Percentiles rank a stretch among this genome's conserved stretches.
These are phyloP conservation scores for Erigeron canadensis DNA, from an alignment of 129 eudicot genomes.

Conservation along the genomic window DNA sequence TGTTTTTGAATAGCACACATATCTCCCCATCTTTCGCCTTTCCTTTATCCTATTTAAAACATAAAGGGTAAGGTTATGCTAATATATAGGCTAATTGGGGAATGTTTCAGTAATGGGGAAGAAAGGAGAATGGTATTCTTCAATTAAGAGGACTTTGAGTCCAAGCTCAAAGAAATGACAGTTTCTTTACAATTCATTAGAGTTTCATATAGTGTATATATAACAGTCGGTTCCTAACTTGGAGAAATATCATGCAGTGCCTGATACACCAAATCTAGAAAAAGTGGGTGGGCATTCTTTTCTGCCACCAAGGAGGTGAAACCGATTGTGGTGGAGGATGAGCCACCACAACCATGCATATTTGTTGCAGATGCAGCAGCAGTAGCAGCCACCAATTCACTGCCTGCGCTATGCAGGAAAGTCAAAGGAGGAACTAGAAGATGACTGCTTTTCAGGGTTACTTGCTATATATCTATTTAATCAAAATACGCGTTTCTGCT, in stretches of 20 bases:
- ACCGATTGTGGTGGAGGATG: slow-evolving; percentile 47
- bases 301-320: slow-evolving; percentile 56
- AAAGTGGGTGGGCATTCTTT: slow-evolving; percentile 39
- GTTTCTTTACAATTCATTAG: slow-evolving; percentile 31
- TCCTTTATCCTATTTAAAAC: too few relatives aligned
- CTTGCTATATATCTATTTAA: slow-evolving; percentile 42
- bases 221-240: slow-evolving; percentile 5
- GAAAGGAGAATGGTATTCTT: slow-evolving; percentile 81
- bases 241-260: slow-evolving; percentile 38
- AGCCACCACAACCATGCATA: slow-evolving; percentile 54
- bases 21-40: too few relatives aligned
- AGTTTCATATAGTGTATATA: background rate
- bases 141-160: slow-evolving; percentile 75
- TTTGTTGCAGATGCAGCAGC: slow-evolving; percentile 45
- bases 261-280: slow-evolving; percentile 39
- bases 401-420: slow-evolving; percentile 51
- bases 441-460: slow-evolving; percentile 82
- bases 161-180: slow-evolving; percentile 58
- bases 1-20: too few relatives aligned
- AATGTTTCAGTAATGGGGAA: slow-evolving; percentile 65
- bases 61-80: too few relatives aligned
- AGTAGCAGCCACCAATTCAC: slow-evolving; percentile 46
- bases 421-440: slow-evolving; percentile 63
- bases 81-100: too few relatives aligned
- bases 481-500: background rate